phyloP scores from a whole-genome alignment of 2,329 filamentous ascomycete genomes.

The Xylaria sp. region DNA sequence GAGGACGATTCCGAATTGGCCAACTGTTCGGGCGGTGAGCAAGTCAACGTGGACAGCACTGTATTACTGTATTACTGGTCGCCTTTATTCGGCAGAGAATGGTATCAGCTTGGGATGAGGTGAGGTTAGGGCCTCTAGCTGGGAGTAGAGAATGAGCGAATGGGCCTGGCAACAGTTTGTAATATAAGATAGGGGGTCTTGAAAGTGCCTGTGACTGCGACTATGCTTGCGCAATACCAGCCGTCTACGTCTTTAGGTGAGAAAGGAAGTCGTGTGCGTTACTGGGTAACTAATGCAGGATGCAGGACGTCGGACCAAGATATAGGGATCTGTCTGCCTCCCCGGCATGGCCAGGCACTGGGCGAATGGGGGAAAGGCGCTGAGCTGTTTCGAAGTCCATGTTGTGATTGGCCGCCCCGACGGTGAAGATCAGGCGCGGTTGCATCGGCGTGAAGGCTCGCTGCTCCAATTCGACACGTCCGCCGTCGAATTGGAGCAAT shows the following conservation, averaged over 20 bases:
- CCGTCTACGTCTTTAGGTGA: constrained; percentile 20
- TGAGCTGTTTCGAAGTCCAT: constrained; percentile 34
- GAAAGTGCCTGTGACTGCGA: background rate
- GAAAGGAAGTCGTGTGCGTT: constrained; percentile 27
- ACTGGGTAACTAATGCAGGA: constrained; percentile 32
- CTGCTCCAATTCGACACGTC: constrained; percentile 24
- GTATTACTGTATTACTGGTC: constrained; percentile 9
- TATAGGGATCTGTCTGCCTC: constrained; percentile 26
- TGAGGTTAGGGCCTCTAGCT: constrained; percentile 13
- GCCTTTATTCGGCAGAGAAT: constrained; percentile 3
- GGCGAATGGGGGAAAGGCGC: constrained; percentile 17
- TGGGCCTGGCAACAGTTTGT: constrained; percentile 3
- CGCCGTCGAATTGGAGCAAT: constrained; percentile 27
- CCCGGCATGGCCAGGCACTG: constrained; percentile 13
- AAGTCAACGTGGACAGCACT: constrained; percentile 19
- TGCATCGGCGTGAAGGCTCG: constrained; percentile 30
- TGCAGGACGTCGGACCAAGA: constrained; percentile 30
- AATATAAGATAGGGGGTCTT: background rate
- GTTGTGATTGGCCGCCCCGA: constrained; percentile 37
- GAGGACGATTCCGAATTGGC: constrained; percentile 14
- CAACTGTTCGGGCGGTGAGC: constrained; percentile 35
- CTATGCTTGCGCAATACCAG: constrained; percentile 7
- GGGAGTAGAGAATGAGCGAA: constrained; percentile 6
- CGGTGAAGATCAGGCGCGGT: constrained; percentile 36
- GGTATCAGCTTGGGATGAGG: constrained; percentile 11